These are phyloP conservation scores for Xylaria sp. DNA, from an alignment of 2,329 filamentous ascomycete genomes.

Conservation along the genomic window DNA sequence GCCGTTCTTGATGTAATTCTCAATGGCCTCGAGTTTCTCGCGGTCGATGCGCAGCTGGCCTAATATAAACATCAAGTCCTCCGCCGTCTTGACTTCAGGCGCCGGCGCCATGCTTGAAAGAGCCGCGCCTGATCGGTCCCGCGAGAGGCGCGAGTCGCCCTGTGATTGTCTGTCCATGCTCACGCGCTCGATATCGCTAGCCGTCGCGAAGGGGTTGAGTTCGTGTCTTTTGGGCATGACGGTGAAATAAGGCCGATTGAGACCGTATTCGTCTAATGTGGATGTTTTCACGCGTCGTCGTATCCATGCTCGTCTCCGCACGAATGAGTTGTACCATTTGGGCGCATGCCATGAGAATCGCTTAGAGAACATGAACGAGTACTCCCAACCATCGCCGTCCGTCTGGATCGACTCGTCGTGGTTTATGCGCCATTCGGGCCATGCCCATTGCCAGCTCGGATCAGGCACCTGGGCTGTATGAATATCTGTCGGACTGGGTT, in stretches of 20 bases:
- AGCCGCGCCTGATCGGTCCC: constrained; percentile 33
- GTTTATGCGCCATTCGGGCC: constrained; percentile 59
- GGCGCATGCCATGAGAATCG: constrained; percentile 81
- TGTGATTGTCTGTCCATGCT: constrained; percentile 26
- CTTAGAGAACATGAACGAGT: constrained; percentile 78
- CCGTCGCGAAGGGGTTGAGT: constrained; percentile 37
- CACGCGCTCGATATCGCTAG: constrained; percentile 33
- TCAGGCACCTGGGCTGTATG: constrained; percentile 89
- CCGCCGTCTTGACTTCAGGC: constrained; percentile 55
- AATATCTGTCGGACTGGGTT: constrained; percentile 60
- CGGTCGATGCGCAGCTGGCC: constrained; percentile 73
- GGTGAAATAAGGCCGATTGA: constrained; percentile 75
- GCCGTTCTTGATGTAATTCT: constrained; percentile 73
- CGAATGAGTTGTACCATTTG: constrained; percentile 91
- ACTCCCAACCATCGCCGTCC: constrained; percentile 93
- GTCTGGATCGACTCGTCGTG: constrained; percentile 64
- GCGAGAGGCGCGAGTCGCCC: constrained; percentile 30
- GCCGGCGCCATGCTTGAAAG: constrained; percentile 30
- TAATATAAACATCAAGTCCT: constrained; percentile 63
- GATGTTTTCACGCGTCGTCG: constrained; percentile 66
- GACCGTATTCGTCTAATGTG: constrained; percentile 54
- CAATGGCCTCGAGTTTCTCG: constrained; percentile 80
- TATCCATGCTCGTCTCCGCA: constrained; percentile 84
- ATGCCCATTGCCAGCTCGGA: constrained; percentile 88
- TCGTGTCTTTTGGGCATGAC: constrained; percentile 50